Percentiles rank a stretch among this genome's conserved stretches.
phyloP scores from a whole-genome alignment of 306 rosid species.

The Inga leiocalycina region DNA sequence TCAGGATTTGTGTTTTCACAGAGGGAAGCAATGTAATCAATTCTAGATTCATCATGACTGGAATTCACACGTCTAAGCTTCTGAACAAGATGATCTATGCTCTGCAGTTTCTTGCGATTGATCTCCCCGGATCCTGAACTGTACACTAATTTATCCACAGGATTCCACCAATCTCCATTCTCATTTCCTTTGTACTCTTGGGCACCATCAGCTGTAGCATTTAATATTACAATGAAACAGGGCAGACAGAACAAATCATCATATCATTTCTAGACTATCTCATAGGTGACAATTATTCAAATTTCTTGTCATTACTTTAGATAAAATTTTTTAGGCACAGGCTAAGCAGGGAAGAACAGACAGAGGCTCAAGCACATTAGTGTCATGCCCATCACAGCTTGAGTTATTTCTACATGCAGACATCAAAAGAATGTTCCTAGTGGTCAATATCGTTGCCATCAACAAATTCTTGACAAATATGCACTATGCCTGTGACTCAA shows the following conservation, averaged over 20 bases:
- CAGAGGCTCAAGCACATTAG: slow-evolving; percentile 10
- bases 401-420: background rate
- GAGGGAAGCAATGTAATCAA: slow-evolving; percentile 78
- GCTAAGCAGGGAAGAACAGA: background rate
- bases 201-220: slow-evolving; percentile 49
- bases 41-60: slow-evolving; percentile 72
- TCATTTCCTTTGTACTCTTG: slow-evolving; percentile 46
- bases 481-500: background rate
- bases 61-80: slow-evolving; percentile 79
- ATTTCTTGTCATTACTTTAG: background rate
- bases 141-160: slow-evolving; percentile 43
- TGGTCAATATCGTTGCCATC: background rate
- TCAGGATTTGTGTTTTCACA: slow-evolving; percentile 82
- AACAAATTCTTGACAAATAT: background rate
- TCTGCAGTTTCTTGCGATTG: slow-evolving; percentile 69
- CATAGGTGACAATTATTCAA: slow-evolving; percentile 3
- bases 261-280: background rate
- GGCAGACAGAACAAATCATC: slow-evolving; percentile 1
- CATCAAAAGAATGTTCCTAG: background rate
- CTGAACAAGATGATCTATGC: slow-evolving; percentile 79
- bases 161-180: slow-evolving; percentile 60
- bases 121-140: slow-evolving; percentile 54
- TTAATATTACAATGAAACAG: slow-evolving; percentile 31
- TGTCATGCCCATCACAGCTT: slow-evolving; percentile 20
- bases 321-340: background rate